These are phyloP conservation scores for Cutaneotrichosporon cavernicola DNA, from an alignment of 1,284 basidiomycete species.

Conservation along the genomic window DNA sequence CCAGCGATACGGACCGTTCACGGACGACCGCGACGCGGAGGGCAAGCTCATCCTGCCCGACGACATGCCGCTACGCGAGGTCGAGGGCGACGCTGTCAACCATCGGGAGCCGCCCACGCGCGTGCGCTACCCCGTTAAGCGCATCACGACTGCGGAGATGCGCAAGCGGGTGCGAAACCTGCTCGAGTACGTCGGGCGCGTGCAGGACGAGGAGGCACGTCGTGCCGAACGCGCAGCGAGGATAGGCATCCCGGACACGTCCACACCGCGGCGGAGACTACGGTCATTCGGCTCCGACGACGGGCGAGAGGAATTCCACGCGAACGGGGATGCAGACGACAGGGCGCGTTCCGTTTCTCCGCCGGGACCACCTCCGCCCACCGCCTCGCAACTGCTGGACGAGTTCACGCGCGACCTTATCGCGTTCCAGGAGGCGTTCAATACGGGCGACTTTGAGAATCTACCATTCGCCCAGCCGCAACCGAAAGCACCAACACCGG, in stretches of 20 bases:
- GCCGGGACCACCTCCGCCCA: constrained; percentile 16
- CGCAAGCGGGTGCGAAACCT: constrained; percentile 89
- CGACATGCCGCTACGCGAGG: constrained; percentile 33
- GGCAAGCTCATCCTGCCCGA: constrained; percentile 38
- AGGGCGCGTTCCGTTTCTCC: not conserved
- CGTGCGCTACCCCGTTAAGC: constrained; percentile 89
- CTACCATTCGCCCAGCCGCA: constrained; percentile 30
- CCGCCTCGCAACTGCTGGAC: constrained; percentile 77
- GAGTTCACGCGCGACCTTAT: constrained; percentile 82
- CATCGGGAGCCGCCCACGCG: constrained; percentile 80
- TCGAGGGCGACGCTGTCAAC: constrained; percentile 47
- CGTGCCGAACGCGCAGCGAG: constrained; percentile 67
- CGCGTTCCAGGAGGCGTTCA: constrained; percentile 80
- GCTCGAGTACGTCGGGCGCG: constrained; percentile 73
- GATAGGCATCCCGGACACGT: constrained; percentile 55
- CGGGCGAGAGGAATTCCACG: constrained; percentile 17
- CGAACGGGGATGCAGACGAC: constrained; percentile 7
- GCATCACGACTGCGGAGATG: constrained; percentile 94
- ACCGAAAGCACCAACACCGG: constrained; percentile 8
- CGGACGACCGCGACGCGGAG: constrained; percentile 38
- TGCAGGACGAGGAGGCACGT: constrained; percentile 70
- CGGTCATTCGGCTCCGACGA: constrained; percentile 18
- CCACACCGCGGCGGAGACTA: constrained; percentile 16
- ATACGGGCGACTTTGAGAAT: constrained; percentile 54
- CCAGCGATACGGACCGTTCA: constrained; percentile 41